These are phyloP conservation scores for Bruguiera hainesii DNA, from an alignment of 441 rosid species.

Conservation along the genomic window DNA sequence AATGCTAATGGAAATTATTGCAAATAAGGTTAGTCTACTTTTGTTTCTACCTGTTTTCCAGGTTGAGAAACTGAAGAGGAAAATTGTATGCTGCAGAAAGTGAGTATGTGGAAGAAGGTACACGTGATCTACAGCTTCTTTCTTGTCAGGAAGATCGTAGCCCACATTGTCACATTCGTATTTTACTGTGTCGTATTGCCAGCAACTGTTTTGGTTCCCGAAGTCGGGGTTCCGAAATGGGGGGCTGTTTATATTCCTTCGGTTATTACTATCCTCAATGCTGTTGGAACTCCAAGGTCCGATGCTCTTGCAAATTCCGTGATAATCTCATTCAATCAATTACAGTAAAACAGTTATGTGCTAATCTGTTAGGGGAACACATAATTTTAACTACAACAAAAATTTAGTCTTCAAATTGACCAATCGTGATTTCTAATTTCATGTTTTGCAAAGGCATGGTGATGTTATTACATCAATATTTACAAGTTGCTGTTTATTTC, in stretches of 20 bases:
- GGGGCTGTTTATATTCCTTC: constrained; percentile 87
- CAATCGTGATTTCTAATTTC: no score
- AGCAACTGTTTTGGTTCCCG: constrained; percentile 83
- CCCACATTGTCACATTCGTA: constrained; percentile 78
- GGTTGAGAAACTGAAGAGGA: not conserved
- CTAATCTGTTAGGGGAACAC: no score
- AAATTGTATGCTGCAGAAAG: constrained; percentile 49
- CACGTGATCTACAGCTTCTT: constrained; percentile 94
- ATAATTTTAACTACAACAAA: no score
- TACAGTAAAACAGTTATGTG: no score
- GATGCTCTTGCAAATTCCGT: not conserved
- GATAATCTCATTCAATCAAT: not conserved
- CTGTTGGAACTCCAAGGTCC: constrained; percentile 93
- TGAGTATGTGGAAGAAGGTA: constrained; percentile 73
- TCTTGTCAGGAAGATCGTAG: constrained; percentile 74
- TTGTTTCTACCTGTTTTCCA: not conserved
- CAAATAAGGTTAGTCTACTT: constrained; percentile 46
- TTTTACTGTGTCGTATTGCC: constrained; percentile 85
- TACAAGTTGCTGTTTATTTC: no score
- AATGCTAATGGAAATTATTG: constrained; percentile 61
- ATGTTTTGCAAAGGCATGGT: no score
- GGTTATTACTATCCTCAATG: constrained; percentile 66
- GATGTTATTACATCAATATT: no score
- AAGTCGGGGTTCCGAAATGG: constrained; percentile 84
- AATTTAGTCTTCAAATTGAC: no score